Evolutionary conservation across 2,329 filamentous ascomycete genomes (phyloP), one percentile per base, ranked within the genome.

Genomic region (Aspergillus pseudotamarii): DNA sequence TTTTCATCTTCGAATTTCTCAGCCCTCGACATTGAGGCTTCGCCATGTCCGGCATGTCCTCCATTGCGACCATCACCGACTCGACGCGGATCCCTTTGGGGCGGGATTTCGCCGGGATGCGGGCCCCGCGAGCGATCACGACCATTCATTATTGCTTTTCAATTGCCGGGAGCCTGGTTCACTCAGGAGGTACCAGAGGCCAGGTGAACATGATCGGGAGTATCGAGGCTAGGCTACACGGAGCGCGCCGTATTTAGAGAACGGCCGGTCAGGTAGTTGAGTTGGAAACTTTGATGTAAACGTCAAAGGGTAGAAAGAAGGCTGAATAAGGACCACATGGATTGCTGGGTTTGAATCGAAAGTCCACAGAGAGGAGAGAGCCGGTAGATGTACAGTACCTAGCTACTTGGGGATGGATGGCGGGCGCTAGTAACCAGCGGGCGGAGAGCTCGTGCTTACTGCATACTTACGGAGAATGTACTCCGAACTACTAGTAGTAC

Each of bases 1-100:
- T 97, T 97, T 84, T 99, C 95, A 75, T 98, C 93, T 79, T 99
- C 95, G 78, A 98, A 99, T 72, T 88, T 88, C 81, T 97, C 93
- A 60, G 94, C 94, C 74, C 80, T 78, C 55, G 77, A 78, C 74
- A 76, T 74, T 32, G 72, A 66, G 26, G 66, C 67, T 59, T 78
- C 72, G 51, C 70, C 73, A n/a, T 73, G 63, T 48, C 65, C 66
- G 43, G 67, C 30, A 32, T 61, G 60, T 21, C 69, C 71, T 48
- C 72, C 77, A 70, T 74, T 72, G 64, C 75, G 77, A 64, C 68
- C 41, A 60, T 79, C 77, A 59, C 65, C 73, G 51, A 66, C 71
- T 59, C 75, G 76, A 55, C 74, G 75, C 57, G 71, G 67, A 60
- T 75, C 73, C 60, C 72, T 72, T 55, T 71, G 71, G 21, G 74